A percentile compares a stretch with the other conserved stretches of the same genome.
Evolutionary conservation across 148 eudicot species (phyloP).

Genomic region (Rhododendron mucronatum): DNA sequence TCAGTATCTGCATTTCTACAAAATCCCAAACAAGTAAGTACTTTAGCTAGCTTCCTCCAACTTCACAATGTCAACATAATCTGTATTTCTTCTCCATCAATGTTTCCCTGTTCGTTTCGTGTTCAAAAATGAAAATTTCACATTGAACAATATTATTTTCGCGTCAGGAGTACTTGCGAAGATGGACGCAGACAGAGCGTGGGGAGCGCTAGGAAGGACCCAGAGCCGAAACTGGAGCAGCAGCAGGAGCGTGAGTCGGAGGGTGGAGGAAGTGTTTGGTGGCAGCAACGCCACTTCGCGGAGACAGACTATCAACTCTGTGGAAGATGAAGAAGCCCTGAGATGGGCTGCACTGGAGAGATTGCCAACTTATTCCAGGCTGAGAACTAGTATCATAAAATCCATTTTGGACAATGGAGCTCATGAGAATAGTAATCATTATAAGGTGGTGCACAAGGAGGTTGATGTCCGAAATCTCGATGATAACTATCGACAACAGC

Average conservation of each 20-base stretch:
- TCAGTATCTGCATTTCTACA: neutral
- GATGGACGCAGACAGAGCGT: slow-evolving; percentile 19
- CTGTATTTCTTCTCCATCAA: neutral
- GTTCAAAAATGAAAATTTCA: neutral
- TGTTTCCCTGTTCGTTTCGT: neutral
- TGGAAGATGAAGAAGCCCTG: slow-evolving; percentile 88
- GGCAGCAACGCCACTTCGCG: slow-evolving; percentile 16
- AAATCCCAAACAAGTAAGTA: neutral
- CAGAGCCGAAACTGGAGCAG: slow-evolving; percentile 14
- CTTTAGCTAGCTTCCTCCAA: neutral
- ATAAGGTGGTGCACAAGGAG: slow-evolving; percentile 45
- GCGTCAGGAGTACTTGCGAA: neutral
- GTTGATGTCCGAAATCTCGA: slow-evolving; percentile 73
- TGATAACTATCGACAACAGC: slow-evolving; percentile 43
- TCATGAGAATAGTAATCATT: neutral
- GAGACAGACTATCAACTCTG: slow-evolving; percentile 35
- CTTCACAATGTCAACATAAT: neutral
- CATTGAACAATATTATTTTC: neutral
- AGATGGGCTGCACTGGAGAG: slow-evolving; percentile 94
- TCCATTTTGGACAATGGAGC: slow-evolving; percentile 31
- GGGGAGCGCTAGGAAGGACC: neutral
- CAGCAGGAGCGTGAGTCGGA: slow-evolving; percentile 35
- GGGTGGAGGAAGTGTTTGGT: slow-evolving; percentile 60
- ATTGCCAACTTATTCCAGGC: slow-evolving; percentile 73
- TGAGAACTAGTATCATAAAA: slow-evolving; percentile 70